Base-by-base conservation (phyloP, 768 basidiomycete species). In the Pluteus cervinus region DNA sequence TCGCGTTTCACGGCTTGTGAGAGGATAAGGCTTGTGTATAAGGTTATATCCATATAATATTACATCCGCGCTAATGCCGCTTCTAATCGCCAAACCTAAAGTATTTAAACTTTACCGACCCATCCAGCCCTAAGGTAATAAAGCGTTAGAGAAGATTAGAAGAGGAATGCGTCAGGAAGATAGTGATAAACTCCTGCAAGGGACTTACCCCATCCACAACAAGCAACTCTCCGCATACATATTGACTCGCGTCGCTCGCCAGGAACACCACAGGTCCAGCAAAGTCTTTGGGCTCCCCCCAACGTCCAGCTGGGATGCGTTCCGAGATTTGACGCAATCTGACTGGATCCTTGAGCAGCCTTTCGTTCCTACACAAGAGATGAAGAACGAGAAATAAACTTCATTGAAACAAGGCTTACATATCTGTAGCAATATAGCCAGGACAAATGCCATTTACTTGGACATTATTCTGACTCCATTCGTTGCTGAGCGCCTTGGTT, bases 381-480 rank as follows among this genome's bases (percentile, higher is more conserved):
- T 37, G 33, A 34, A 12, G 37, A 33, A 24, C 16, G 17, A 32
- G 9, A 18, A 20, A 33, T 30, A 32, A 29, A 26, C 9, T 36
- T 11, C 22, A 26, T 22, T 24, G 16, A 21, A 35, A 31, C 31
- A 21, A 44, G 16, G 29, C 11, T 58, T 60, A 87, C 85, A 91
- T 91, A 49, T 94, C 91, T 24, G 90, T 94, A 18, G 75, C 73
- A 50, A 93, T 81, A 59, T 91, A 92, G 22, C 89, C 90, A 21
- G 89, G 89, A 47, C 81, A 81, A 46, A 94, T 86, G 16, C 74
- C 84, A 54, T 93, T 92, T 12, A 93, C 88, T 57, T 90, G 83
- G 36, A 94, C 77, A 47, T 88, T 89, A 50, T 86, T 75, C 51
- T 73, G 71, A 43, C 86, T 84, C 91, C 92, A 96, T 57, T 94